Conservation (phyloP, 169 alveolate genomes). For the Plasmodium gonderi region DNA sequence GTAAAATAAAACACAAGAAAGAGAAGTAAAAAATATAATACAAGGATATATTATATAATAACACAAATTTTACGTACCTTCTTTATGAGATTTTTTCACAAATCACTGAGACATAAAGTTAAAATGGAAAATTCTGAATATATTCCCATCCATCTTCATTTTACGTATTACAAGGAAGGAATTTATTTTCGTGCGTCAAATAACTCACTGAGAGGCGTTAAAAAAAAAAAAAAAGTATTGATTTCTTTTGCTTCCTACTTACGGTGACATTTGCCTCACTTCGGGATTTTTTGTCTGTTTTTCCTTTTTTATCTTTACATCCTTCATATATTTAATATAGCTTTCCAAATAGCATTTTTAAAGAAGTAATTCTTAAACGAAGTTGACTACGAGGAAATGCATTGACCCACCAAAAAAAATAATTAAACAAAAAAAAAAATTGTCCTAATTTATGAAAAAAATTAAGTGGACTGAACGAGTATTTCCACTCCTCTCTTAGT, state of each 20-base stretch:
- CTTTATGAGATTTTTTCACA: neutral
- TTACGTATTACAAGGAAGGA: neutral
- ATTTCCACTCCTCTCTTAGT: neutral
- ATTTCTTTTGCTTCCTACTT: neutral
- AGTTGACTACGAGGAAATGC: neutral
- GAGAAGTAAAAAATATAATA: neutral
- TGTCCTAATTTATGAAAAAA: neutral
- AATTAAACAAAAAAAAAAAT: neutral
- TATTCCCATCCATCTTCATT: too few species aligned
- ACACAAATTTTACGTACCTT: neutral
- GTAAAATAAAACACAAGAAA: neutral
- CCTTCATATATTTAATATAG: neutral
- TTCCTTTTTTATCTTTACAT: neutral
- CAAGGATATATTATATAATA: neutral
- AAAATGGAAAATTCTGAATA: neutral
- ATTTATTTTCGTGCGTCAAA: neutral
- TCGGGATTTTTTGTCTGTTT: neutral
- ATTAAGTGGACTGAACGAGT: neutral
- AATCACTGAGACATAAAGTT: neutral
- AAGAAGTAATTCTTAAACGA: neutral
- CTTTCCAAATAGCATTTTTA: neutral
- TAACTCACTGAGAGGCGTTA: neutral
- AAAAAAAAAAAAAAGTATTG: too few species aligned
- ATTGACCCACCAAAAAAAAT: neutral
- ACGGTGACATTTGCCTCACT: neutral